Percentiles rank a stretch among this genome's conserved stretches.
phyloP scores from a whole-genome alignment of 225 moss, liverwort and hornwort genomes.

The Ulota crispa region DNA sequence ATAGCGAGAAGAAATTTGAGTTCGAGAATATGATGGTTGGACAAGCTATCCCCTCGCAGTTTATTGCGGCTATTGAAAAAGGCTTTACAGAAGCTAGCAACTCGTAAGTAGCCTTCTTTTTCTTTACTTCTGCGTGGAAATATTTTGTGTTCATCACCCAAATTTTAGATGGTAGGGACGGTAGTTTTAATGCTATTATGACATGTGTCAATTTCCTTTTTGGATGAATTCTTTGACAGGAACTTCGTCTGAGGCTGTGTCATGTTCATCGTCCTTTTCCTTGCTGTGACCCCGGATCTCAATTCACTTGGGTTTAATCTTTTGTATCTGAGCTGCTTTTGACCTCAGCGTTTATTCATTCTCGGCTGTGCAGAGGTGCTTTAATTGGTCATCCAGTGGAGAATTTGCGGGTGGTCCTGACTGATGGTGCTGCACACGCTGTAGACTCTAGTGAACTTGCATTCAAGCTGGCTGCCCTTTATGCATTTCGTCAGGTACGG shows the following conservation, averaged over 20 bases:
- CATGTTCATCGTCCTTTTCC: conserved; percentile 9
- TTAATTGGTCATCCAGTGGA: conserved; percentile 98
- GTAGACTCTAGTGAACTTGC: conserved; percentile 99
- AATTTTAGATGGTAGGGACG: background rate
- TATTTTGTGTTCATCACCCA: background rate
- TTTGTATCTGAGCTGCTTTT: background rate
- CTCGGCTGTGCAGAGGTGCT: conserved; percentile 67
- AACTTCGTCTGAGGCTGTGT: background rate
- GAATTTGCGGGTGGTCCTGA: conserved; percentile 86
- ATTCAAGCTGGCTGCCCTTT: conserved; percentile 95
- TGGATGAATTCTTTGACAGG: background rate
- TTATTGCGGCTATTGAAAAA: conserved; percentile 94
- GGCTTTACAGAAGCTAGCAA: conserved; percentile 88
- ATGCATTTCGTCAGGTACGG: conserved; percentile 89
- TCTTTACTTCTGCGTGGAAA: background rate
- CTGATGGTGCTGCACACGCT: conserved; percentile 96
- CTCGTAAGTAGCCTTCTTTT: conserved; percentile 58
- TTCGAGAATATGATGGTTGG: conserved; percentile 97
- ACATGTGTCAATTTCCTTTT: background rate
- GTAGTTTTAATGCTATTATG: background rate
- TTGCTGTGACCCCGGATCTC: background rate
- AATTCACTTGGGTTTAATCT: conserved; percentile 7
- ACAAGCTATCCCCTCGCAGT: conserved; percentile 92
- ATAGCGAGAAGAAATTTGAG: conserved; percentile 86
- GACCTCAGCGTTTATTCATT: background rate